Evolutionary conservation across 805 yeast species (phyloP).

Genomic region (Candida wancherniae): DNA sequence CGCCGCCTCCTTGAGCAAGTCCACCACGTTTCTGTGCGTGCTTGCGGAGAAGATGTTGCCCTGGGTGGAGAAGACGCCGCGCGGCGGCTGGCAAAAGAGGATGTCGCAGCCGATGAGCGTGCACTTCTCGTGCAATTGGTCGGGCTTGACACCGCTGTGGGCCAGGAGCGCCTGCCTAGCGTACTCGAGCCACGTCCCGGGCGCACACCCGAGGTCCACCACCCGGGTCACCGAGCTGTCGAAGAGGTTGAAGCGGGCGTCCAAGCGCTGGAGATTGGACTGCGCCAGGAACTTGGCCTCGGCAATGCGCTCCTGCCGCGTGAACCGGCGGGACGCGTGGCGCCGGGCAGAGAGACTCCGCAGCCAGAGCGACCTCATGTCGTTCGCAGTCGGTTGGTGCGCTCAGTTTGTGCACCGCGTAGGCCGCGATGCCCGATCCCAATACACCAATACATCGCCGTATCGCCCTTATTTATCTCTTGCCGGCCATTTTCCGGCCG

Average conservation of each 20-base stretch:
- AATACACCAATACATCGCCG: too few species aligned
- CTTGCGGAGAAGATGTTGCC: slow-evolving; percentile 69
- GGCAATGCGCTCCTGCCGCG: slow-evolving; percentile 20
- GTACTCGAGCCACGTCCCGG: slow-evolving; percentile 39
- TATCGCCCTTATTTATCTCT: too few species aligned
- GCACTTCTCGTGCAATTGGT: slow-evolving; percentile 26
- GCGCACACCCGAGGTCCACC: slow-evolving; percentile 37
- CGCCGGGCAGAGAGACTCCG: too few species aligned
- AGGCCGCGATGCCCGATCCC: too few species aligned
- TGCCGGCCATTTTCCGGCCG: too few species aligned
- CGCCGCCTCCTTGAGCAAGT: slow-evolving; percentile 12
- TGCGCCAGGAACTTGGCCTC: slow-evolving; percentile 21
- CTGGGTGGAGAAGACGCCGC: slow-evolving; percentile 75
- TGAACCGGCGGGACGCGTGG: slow-evolving; percentile 8
- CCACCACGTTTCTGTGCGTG: slow-evolving; percentile 10
- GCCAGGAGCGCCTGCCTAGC: slow-evolving; percentile 24
- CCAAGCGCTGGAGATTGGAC: slow-evolving; percentile 25
- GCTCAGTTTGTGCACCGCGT: too few species aligned
- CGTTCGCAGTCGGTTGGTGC: too few species aligned
- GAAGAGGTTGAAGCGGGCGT: slow-evolving; percentile 26
- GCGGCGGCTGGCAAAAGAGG: slow-evolving; percentile 72
- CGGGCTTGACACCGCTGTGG: slow-evolving; percentile 27
- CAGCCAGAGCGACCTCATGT: too few species aligned
- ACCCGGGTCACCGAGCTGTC: slow-evolving; percentile 24
- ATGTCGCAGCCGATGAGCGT: slow-evolving; percentile 47